Conservation (phyloP, 495 filamentous ascomycete species). For the Aspergillus steynii region DNA sequence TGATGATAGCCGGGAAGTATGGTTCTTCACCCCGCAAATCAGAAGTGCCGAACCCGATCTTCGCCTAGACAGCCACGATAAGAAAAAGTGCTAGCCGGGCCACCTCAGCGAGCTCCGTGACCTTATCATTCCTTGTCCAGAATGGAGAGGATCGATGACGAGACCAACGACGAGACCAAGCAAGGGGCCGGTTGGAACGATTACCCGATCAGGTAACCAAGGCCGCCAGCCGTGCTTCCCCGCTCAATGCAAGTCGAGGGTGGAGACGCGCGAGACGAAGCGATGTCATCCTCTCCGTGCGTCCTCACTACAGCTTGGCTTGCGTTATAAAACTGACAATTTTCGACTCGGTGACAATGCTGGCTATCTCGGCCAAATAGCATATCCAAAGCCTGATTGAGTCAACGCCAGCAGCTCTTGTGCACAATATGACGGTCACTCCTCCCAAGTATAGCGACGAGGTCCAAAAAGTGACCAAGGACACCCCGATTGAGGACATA, state of each 20-base stretch:
- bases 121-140: no score
- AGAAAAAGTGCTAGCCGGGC: background rate
- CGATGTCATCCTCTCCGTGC: background rate
- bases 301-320: no score
- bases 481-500: slow-evolving; percentile 10
- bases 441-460: slow-evolving; percentile 62
- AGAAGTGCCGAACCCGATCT: background rate
- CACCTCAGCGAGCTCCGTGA: background rate
- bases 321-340: background rate
- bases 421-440: slow-evolving; percentile 60
- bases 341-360: no score
- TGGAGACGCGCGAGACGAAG: no score
- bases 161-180: background rate
- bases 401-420: slow-evolving; percentile 5
- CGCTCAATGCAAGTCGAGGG: no score
- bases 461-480: slow-evolving; percentile 44
- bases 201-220: background rate
- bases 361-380: no score
- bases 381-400: no score
- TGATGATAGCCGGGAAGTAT: background rate
- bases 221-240: no score
- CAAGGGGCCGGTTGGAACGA: background rate
- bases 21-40: background rate
- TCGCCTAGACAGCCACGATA: no score
- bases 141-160: background rate